Evolutionary conservation across 1,284 basidiomycete species (phyloP).

Genomic region (Boletus albobrunnescens): DNA sequence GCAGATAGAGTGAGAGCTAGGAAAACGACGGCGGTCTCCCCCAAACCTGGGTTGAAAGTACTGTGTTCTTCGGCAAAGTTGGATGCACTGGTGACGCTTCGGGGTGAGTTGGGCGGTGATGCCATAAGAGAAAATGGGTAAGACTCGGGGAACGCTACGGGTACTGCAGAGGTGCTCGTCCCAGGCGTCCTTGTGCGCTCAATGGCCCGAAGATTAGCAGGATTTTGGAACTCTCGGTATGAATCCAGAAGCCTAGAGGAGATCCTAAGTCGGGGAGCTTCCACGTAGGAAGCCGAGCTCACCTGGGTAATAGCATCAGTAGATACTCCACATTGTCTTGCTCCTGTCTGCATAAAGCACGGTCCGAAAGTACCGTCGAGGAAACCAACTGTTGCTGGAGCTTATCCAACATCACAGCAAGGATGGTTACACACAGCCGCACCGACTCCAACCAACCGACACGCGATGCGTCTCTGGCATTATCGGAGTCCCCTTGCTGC

Average conservation of each 20-base stretch:
- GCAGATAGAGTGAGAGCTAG: slow-evolving; percentile 79
- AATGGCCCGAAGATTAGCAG: slow-evolving; percentile 64
- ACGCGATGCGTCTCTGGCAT: slow-evolving; percentile 67
- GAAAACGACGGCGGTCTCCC: slow-evolving; percentile 85
- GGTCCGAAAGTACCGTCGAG: slow-evolving; percentile 60
- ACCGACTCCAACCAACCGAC: slow-evolving; percentile 89
- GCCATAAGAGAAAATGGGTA: slow-evolving; percentile 89
- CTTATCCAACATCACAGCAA: slow-evolving; percentile 90
- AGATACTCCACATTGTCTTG: slow-evolving; percentile 93
- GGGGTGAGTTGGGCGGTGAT: slow-evolving; percentile 53
- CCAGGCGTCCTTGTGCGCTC: slow-evolving; percentile 63
- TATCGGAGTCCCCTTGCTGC: slow-evolving; percentile 60
- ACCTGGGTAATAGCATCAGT: slow-evolving; percentile 84
- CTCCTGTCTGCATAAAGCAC: slow-evolving; percentile 67
- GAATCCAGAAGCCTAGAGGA: slow-evolving; percentile 57
- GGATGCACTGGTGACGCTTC: slow-evolving; percentile 42
- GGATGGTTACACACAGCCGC: slow-evolving; percentile 77
- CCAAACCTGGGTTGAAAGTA: slow-evolving; percentile 75
- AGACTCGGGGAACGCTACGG: slow-evolving; percentile 88
- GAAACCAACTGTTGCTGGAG: slow-evolving; percentile 78
- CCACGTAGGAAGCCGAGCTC: slow-evolving; percentile 18
- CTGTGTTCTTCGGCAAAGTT: slow-evolving; percentile 41
- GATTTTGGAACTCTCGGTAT: slow-evolving; percentile 77
- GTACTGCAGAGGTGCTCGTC: slow-evolving; percentile 59
- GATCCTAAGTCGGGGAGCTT: slow-evolving; percentile 12